These are phyloP conservation scores for Jackrogersella multiformis DNA, from an alignment of 495 filamentous ascomycete genomes.

Conservation along the genomic window DNA sequence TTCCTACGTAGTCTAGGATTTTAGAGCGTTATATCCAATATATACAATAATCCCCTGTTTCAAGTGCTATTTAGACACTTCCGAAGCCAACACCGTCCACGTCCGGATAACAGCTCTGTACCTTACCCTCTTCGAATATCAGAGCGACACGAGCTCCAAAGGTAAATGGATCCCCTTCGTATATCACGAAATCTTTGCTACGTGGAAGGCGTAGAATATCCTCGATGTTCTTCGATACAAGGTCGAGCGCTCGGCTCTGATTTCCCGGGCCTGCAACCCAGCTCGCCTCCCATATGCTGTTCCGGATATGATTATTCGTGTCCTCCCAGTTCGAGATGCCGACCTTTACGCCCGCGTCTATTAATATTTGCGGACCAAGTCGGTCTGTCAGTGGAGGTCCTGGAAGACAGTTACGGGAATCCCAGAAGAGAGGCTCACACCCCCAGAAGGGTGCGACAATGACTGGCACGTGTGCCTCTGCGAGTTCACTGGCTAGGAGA, in stretches of 20 bases:
- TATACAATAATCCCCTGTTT: not conserved
- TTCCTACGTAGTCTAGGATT: too few species aligned
- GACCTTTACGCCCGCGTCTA: conserved; percentile 47
- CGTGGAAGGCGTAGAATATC: conserved; percentile 46
- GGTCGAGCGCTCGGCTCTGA: conserved; percentile 34
- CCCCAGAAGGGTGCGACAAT: conserved; percentile 46
- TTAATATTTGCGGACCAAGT: conserved; percentile 46
- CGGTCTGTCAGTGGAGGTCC: conserved; percentile 50
- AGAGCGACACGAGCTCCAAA: conserved; percentile 50
- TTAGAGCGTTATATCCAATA: not conserved
- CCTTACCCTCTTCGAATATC: conserved; percentile 43
- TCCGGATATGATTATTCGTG: conserved; percentile 35
- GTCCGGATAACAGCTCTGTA: conserved; percentile 27
- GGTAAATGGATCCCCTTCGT: conserved; percentile 52
- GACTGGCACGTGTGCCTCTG: conserved; percentile 51
- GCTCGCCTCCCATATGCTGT: conserved; percentile 35
- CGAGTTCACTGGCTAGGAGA: conserved; percentile 52
- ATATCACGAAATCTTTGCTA: conserved; percentile 51
- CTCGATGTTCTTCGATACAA: conserved; percentile 51
- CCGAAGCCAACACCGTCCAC: not conserved
- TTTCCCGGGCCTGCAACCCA: conserved; percentile 37
- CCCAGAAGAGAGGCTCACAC: conserved; percentile 33
- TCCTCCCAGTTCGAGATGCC: conserved; percentile 34
- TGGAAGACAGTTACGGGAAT: conserved; percentile 31
- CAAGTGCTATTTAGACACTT: not conserved